A percentile compares a stretch with the other conserved stretches of the same genome.
These are phyloP conservation scores for Fusarium circinatum DNA, from an alignment of 2,329 filamentous ascomycete species.

Conservation along the genomic window DNA sequence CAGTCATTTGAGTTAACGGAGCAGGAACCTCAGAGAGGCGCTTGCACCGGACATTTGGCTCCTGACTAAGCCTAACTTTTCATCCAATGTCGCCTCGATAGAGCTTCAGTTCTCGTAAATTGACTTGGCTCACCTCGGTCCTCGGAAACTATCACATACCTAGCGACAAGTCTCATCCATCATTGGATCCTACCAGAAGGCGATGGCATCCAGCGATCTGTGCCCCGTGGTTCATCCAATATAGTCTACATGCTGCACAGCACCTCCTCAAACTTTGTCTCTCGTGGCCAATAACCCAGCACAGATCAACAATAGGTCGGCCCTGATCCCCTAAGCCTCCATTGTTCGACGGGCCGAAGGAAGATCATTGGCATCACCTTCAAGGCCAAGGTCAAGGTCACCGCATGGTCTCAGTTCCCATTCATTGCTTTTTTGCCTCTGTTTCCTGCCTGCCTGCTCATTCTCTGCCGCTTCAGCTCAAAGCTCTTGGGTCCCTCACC, in stretches of 20 bases:
- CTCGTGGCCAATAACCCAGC: slow-evolving; percentile 9
- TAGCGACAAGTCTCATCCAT: neutral
- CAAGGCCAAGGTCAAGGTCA: neutral
- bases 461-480: slow-evolving; percentile 16
- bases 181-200: slow-evolving; percentile 1
- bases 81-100: neutral
- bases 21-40: slow-evolving; percentile 1
- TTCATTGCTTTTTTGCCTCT: neutral
- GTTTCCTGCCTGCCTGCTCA: neutral
- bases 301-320: slow-evolving; percentile 4
- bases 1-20: slow-evolving; percentile 8
- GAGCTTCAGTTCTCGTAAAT: slow-evolving; percentile 4
- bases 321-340: neutral
- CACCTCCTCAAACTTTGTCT: neutral
- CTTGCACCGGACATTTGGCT: neutral
- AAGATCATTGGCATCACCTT: slow-evolving; percentile 7
- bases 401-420: neutral
- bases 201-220: slow-evolving; percentile 11
- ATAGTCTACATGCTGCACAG: neutral
- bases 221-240: slow-evolving; percentile 11
- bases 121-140: slow-evolving; percentile 13
- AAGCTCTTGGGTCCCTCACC: slow-evolving; percentile 16
- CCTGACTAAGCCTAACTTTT: slow-evolving; percentile 5
- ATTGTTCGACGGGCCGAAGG: slow-evolving; percentile 6
- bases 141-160: neutral